Evolutionary conservation across 1,139 yeast species (phyloP), one percentile per base, ranked within the genome.

Genomic region (Hansenula sp.): DNA sequence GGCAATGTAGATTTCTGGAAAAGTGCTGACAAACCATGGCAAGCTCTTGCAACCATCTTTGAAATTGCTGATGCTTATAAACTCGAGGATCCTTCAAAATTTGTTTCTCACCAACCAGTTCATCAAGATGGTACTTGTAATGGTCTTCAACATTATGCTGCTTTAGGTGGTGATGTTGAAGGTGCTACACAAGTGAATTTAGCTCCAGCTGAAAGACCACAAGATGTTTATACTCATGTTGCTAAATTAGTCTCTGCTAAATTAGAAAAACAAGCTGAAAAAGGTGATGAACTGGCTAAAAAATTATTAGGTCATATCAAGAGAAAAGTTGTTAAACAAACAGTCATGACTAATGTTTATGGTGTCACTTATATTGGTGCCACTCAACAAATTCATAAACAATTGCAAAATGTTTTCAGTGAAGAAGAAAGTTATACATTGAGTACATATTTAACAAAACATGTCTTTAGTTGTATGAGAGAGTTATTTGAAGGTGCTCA

Each of bases 51-150:
- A 13, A 82, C 89, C 4, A 87, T 96, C 56, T 75, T 82, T 53
- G 98, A 92, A 60, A 63, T 92, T 41, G 64, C 71, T 28, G 83
- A 79, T 42, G 97, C 97, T 1, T 64, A 76, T 52, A 71, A 79
- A 45, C 65, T 81, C 44, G 77, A 73, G 7, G 87, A 88, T 51
- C 97, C 97, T 2, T 73, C 81, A 6, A 74, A 81, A 48, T 89
- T 64, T 56, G 65, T 82, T 20, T 84, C 95, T 2, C 88, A 85
- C 55, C 77, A 88, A 46, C 97, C 97, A 1, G 88, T 92, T 14
- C 97, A 92, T 61, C 97, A 89, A 65, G 98, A 92, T 65, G 98
- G 98, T 52, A 87, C 97, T 0, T 92, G 98, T 66, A 92, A 92
- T 59, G 98, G 98, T 8, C 71, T 92, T 44, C 98, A 92, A 62